Evolutionary conservation across 495 filamentous ascomycete species (phyloP).

Genomic region (Glonium stellatum): DNA sequence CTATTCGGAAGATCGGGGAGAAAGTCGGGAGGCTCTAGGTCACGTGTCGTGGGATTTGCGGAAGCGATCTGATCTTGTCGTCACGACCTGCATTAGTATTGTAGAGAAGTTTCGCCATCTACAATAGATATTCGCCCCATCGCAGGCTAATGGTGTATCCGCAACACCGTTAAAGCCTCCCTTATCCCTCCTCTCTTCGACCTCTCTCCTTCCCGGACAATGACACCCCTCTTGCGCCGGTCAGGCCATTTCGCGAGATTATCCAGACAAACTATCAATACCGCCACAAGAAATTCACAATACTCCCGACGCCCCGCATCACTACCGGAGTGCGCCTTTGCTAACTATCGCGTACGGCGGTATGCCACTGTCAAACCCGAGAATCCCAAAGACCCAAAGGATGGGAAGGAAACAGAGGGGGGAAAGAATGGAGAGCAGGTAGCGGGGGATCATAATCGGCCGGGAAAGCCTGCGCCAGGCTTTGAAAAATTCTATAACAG

Average conservation of each 20-base stretch:
- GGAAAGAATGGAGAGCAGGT: constrained; percentile 4
- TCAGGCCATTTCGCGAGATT: constrained; percentile 58
- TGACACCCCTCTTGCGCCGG: constrained; percentile 60
- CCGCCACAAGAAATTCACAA: constrained; percentile 12
- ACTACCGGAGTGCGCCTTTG: constrained; percentile 33
- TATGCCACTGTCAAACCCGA: constrained; percentile 37
- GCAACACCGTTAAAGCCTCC: background rate
- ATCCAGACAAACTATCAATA: constrained; percentile 44
- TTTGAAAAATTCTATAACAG: constrained; percentile 1
- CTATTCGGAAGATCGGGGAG: no score
- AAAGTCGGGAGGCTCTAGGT: no score
- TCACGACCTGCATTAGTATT: no score
- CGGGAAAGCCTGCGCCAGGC: constrained; percentile 5
- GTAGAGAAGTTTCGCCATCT: no score
- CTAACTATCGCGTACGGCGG: constrained; percentile 43
- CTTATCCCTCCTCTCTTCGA: constrained; percentile 7
- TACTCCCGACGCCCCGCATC: constrained; percentile 20
- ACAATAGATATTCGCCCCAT: no score
- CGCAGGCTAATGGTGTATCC: background rate
- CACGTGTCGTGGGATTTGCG: no score
- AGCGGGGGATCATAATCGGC: constrained; percentile 15
- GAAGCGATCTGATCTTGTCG: no score
- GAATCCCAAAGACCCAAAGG: constrained; percentile 22
- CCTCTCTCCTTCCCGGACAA: constrained; percentile 28
- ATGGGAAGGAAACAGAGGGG: constrained; percentile 8